Conservation (phyloP, 805 yeast genomes). For the Yamadazyma tumulicola region DNA sequence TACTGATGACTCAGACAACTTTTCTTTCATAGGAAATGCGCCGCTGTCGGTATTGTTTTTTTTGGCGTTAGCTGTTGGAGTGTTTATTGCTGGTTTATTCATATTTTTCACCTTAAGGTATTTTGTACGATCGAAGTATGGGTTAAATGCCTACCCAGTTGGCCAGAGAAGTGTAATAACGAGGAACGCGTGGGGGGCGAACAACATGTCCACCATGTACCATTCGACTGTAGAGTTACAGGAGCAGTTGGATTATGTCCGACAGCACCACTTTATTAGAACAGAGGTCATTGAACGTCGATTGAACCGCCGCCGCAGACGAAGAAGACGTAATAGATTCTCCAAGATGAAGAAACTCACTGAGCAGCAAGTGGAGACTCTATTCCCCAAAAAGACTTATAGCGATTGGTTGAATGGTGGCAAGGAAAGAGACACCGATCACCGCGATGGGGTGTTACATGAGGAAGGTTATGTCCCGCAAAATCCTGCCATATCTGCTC, state of each 20-base stretch:
- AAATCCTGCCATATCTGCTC: neutral
- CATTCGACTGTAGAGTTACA: slow-evolving; percentile 24
- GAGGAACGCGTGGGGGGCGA: slow-evolving; percentile 1
- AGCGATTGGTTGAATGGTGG: slow-evolving; percentile 62
- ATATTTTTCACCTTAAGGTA: slow-evolving; percentile 60
- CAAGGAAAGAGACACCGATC: slow-evolving; percentile 45
- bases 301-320: slow-evolving; percentile 26
- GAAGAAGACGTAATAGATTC: slow-evolving; percentile 38
- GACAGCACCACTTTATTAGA: slow-evolving; percentile 29
- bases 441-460: slow-evolving; percentile 43
- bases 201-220: slow-evolving; percentile 3
- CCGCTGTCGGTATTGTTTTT: slow-evolving; percentile 65
- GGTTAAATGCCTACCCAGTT: slow-evolving; percentile 45
- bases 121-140: slow-evolving; percentile 54
- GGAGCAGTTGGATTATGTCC: slow-evolving; percentile 33
- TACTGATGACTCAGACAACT: too few relatives aligned
- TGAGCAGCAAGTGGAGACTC: slow-evolving; percentile 53
- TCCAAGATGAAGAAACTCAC: slow-evolving; percentile 50
- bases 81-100: slow-evolving; percentile 52
- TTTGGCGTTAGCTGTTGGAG: slow-evolving; percentile 61
- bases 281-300: slow-evolving; percentile 29
- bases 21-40: slow-evolving; percentile 42
- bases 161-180: slow-evolving; percentile 23
- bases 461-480: slow-evolving; percentile 22
- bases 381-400: slow-evolving; percentile 58